Conservation (phyloP, 192 early-diverging fungal species). For the Dissophora ornata region DNA sequence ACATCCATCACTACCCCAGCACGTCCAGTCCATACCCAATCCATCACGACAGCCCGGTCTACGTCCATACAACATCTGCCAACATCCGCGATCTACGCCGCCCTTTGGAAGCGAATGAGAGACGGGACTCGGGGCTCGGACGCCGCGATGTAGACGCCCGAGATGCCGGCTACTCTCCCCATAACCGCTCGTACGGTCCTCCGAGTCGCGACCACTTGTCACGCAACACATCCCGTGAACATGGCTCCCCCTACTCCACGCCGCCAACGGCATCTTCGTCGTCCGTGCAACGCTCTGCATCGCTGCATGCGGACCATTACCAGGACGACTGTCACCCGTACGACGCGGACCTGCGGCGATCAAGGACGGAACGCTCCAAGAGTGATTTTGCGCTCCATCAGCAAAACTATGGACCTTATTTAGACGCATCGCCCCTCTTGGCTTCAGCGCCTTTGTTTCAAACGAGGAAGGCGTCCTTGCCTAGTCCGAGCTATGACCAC, state of each 20-base stretch:
- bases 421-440: slow-evolving; percentile 33
- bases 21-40: neutral
- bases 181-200: neutral
- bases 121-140: slow-evolving; percentile 23
- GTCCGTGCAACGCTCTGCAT: slow-evolving; percentile 23
- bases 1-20: neutral
- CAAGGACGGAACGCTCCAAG: slow-evolving; percentile 21
- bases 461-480: neutral
- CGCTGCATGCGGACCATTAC: neutral
- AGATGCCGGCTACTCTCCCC: neutral
- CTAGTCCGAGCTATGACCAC: neutral
- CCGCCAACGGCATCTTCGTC: slow-evolving; percentile 3
- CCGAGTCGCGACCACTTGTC: slow-evolving; percentile 3
- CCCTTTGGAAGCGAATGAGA: neutral
- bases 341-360: slow-evolving; percentile 5
- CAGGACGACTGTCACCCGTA: slow-evolving; percentile 25
- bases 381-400: slow-evolving; percentile 50
- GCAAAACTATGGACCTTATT: slow-evolving; percentile 48
- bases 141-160: slow-evolving; percentile 13
- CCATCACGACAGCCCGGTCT: neutral
- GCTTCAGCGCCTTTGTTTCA: slow-evolving; percentile 23
- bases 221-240: slow-evolving; percentile 3
- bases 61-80: neutral
- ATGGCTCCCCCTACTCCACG: neutral
- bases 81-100: slow-evolving; percentile 2